Percentiles rank a stretch among this genome's conserved stretches.
phyloP scores from a whole-genome alignment of 1,139 yeast species.

The Spathaspora sp. region DNA sequence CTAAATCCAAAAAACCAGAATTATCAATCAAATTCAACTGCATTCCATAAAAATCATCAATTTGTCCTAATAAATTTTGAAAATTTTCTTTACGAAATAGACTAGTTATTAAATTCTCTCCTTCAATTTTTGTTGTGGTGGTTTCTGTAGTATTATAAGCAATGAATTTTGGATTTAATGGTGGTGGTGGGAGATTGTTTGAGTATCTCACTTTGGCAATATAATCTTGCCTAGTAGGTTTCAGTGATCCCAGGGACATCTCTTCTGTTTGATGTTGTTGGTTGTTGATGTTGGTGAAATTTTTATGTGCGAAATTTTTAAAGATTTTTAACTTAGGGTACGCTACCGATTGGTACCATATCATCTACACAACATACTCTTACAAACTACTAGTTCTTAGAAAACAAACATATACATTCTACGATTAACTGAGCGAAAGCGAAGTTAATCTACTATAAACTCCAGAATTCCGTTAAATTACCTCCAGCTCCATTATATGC shows the following conservation, averaged over 20 bases:
- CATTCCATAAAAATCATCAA: slow-evolving; percentile 77
- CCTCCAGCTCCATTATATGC: slow-evolving; percentile 94
- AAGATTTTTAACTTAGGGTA: background rate
- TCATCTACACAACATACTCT: too few species aligned
- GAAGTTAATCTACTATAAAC: slow-evolving; percentile 5
- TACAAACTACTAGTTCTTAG: too few species aligned
- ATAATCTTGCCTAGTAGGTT: slow-evolving; percentile 73
- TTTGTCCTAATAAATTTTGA: slow-evolving; percentile 58
- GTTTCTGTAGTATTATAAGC: slow-evolving; percentile 48
- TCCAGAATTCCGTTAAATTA: slow-evolving; percentile 73
- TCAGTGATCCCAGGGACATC: slow-evolving; percentile 26
- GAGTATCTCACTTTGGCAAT: slow-evolving; percentile 84
- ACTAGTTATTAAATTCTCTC: slow-evolving; percentile 68
- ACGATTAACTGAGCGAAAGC: too few species aligned
- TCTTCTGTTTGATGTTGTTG: too few species aligned
- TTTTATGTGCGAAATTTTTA: too few species aligned
- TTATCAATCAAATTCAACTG: slow-evolving; percentile 69
- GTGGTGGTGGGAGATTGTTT: slow-evolving; percentile 91
- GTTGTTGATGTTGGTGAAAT: background rate
- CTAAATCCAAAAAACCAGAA: slow-evolving; percentile 67
- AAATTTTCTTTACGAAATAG: slow-evolving; percentile 78
- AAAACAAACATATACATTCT: too few species aligned
- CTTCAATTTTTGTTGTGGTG: slow-evolving; percentile 45
- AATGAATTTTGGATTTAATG: slow-evolving; percentile 83
- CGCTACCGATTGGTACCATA: too few species aligned